phyloP scores from a whole-genome alignment of 768 basidiomycete species.

The Tulasnella sp. region DNA sequence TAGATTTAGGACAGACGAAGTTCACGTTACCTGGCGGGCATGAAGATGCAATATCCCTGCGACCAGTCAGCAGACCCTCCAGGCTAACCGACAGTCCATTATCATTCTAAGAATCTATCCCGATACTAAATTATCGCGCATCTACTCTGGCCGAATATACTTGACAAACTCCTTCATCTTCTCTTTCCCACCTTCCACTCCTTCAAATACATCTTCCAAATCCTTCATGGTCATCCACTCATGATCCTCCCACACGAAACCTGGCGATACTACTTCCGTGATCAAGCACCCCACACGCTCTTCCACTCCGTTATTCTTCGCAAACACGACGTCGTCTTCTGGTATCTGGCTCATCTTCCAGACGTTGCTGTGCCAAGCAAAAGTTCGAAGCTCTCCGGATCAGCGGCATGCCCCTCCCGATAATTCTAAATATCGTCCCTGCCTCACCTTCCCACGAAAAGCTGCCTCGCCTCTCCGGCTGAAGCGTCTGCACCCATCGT shows the following conservation, averaged over 20 bases:
- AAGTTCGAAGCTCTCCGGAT: neutral
- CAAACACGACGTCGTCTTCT: slow-evolving; percentile 33
- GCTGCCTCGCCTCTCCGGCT: slow-evolving; percentile 46
- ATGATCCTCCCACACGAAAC: slow-evolving; percentile 53
- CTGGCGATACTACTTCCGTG: slow-evolving; percentile 57
- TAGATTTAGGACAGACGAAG: slow-evolving; percentile 93
- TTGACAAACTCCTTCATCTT: slow-evolving; percentile 21
- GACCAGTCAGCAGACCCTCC: neutral
- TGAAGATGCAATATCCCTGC: slow-evolving; percentile 31
- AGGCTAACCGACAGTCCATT: neutral
- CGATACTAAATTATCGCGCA: neutral
- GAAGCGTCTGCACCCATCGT: slow-evolving; percentile 45
- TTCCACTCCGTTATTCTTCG: slow-evolving; percentile 29
- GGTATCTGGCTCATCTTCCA: slow-evolving; percentile 39
- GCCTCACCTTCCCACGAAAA: slow-evolving; percentile 38
- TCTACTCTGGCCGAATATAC: slow-evolving; percentile 11
- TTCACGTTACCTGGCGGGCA: slow-evolving; percentile 83
- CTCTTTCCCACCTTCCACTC: slow-evolving; percentile 33
- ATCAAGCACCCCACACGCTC: slow-evolving; percentile 48
- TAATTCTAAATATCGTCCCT: neutral
- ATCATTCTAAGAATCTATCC: neutral
- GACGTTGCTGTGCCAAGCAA: slow-evolving; percentile 33
- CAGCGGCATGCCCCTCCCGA: neutral
- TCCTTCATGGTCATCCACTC: slow-evolving; percentile 40
- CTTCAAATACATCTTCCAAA: slow-evolving; percentile 39